These are phyloP conservation scores for Ogataea haglerorum DNA, from an alignment of 805 yeast species.

Conservation along the genomic window DNA sequence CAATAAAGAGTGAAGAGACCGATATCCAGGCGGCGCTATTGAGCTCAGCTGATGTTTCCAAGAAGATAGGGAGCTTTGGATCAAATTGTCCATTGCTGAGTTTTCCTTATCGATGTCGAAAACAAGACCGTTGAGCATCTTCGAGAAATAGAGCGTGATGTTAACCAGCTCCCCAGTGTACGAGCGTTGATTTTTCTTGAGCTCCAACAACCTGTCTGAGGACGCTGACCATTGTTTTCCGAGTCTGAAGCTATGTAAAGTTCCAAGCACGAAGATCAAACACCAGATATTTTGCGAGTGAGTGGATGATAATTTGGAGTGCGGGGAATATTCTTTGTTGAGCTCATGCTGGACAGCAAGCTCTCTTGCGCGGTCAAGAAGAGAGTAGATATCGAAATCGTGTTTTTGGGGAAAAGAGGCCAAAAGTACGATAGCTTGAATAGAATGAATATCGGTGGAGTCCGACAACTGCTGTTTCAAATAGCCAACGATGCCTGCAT, in stretches of 20 bases:
- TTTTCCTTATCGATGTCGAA: constrained; percentile 16
- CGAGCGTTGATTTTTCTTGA: constrained; percentile 12
- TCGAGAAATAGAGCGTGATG: constrained; percentile 18
- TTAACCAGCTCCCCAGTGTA: constrained; percentile 22
- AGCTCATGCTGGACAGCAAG: constrained; percentile 23
- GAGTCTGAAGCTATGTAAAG: constrained; percentile 23
- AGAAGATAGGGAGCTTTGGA: constrained; percentile 22
- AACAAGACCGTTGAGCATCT: constrained; percentile 21
- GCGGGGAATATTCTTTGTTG: constrained; percentile 14
- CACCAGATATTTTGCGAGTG: constrained; percentile 27
- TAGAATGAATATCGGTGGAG: constrained; percentile 12
- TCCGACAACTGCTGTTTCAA: constrained; percentile 20
- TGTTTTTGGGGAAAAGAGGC: constrained; percentile 27
- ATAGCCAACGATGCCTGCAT: constrained; percentile 15
- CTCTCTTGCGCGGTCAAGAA: constrained; percentile 25
- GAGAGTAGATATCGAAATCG: constrained; percentile 18
- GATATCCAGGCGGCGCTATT: constrained; percentile 4
- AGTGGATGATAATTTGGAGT: constrained; percentile 12
- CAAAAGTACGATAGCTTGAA: constrained; percentile 27
- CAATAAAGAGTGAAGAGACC: constrained; percentile 7
- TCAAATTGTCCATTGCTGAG: constrained; percentile 15
- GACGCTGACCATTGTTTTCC: constrained; percentile 28
- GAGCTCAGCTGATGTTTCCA: constrained; percentile 24
- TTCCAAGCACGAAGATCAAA: constrained; percentile 27
- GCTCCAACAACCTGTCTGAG: constrained; percentile 19